Evolutionary conservation across 2,329 filamentous ascomycete genomes (phyloP).

Genomic region (Endothia cerciana): DNA sequence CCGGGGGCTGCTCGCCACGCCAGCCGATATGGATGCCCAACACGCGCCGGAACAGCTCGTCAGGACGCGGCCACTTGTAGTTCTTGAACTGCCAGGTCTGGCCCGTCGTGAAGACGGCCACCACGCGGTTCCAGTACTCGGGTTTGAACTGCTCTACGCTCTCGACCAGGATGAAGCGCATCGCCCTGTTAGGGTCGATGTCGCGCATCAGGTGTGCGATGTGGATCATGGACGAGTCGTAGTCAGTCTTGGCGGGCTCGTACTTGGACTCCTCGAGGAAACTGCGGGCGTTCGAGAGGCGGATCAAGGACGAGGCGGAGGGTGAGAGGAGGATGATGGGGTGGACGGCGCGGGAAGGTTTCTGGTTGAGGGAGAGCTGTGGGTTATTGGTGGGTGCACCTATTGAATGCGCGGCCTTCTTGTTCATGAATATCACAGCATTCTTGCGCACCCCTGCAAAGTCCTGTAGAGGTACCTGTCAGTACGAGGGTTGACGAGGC

Average conservation of each 20-base stretch:
- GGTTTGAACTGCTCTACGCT: constrained; percentile 94
- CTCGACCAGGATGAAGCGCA: constrained; percentile 95
- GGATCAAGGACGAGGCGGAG: constrained; percentile 90
- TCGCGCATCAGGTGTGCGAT: constrained; percentile 76
- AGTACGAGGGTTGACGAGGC: neutral
- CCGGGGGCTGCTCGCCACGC: constrained; percentile 80
- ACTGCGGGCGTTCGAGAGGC: constrained; percentile 92
- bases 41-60: constrained; percentile 87
- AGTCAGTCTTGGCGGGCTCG: constrained; percentile 73
- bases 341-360: constrained; percentile 60
- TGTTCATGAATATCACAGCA: constrained; percentile 74
- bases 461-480: constrained; percentile 50
- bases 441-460: constrained; percentile 92
- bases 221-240: constrained; percentile 79
- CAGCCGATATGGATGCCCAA: constrained; percentile 89
- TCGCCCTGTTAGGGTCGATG: constrained; percentile 70
- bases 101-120: constrained; percentile 95
- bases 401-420: constrained; percentile 50
- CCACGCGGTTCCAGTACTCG: constrained; percentile 94
- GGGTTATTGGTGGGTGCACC: constrained; percentile 41
- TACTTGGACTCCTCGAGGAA: constrained; percentile 89
- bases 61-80: constrained; percentile 92
- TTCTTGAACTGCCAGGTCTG: constrained; percentile 98
- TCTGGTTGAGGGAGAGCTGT: constrained; percentile 58
- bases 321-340: constrained; percentile 97